Conservation (phyloP, 1,139 yeast species). For the Kodamaea fungicola region DNA sequence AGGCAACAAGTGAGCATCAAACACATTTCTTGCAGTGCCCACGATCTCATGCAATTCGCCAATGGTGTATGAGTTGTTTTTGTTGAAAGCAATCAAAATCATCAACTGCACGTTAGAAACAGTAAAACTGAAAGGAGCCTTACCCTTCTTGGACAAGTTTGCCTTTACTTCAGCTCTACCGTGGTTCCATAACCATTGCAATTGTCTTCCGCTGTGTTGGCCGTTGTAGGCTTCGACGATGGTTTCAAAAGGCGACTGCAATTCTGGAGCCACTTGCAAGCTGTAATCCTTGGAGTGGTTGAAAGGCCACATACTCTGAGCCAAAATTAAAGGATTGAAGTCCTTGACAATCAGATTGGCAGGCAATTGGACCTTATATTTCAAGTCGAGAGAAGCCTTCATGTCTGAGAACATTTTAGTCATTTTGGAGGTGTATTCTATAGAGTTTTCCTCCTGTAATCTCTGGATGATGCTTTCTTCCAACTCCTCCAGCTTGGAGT, state of each 20-base stretch:
- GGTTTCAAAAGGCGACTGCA: conserved; percentile 60
- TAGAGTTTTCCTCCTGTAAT: conserved; percentile 85
- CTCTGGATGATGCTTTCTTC: conserved; percentile 86
- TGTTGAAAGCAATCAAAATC: conserved; percentile 76
- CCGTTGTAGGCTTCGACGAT: conserved; percentile 67
- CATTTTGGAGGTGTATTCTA: conserved; percentile 90
- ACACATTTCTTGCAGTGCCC: conserved; percentile 59
- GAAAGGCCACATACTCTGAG: conserved; percentile 91
- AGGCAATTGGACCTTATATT: conserved; percentile 52
- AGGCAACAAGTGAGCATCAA: conserved; percentile 75
- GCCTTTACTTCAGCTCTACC: conserved; percentile 92
- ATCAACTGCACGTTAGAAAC: conserved; percentile 87
- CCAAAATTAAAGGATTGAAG: conserved; percentile 74
- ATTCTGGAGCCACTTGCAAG: conserved; percentile 47
- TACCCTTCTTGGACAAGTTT: conserved; percentile 77
- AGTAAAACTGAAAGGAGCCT: conserved; percentile 77
- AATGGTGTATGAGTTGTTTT: conserved; percentile 54
- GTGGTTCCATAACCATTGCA: conserved; percentile 95
- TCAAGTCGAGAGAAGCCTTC: conserved; percentile 79
- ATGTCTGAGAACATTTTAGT: conserved; percentile 97
- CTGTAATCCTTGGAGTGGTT: conserved; percentile 42
- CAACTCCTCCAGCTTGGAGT: conserved; percentile 76
- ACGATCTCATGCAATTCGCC: conserved; percentile 64
- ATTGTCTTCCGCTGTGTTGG: conserved; percentile 82
- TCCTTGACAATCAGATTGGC: conserved; percentile 44